Evolutionary conservation across 805 yeast species (phyloP), one percentile per base, ranked within the genome.

Genomic region (Wickerhamomyces mucosus): DNA sequence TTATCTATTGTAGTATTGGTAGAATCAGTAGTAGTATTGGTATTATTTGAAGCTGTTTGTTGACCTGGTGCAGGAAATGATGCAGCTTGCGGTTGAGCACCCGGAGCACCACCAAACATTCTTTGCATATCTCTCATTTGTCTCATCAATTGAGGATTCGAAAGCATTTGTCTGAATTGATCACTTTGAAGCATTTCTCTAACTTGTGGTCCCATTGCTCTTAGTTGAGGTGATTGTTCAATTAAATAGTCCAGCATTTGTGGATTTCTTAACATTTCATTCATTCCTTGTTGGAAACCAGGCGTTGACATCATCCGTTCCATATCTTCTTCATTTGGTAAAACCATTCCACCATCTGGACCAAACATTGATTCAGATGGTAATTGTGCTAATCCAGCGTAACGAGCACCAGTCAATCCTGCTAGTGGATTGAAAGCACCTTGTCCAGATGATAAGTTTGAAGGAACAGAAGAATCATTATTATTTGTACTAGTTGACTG

Each of bases 381-480:
- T 56, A 92, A 65, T 46, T 85, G 88, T 7, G 86, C 71, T 46
- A 75, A 77, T 1, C 98, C 98, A 3, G 97, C 96, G 50, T 86
- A 92, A 33, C 96, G 73, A 2, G 97, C 97, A 30, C 95, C 89
- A 1, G 97, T 89, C 41, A 89, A 65, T 41, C 81, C 96, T 9
- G 95, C 88, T 48, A 92, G 66, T 22, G 95, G 94, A 56, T 92
- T 85, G 56, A 79, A 83, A 0, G 94, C 70, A 10, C 89, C 92
- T 40, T 75, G 79, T 5, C 98, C 98, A 3, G 96, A 72, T 4
- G 95, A 74, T 29, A 89, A 67, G 48, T 78, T 83, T 13, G 76
- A 55, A n/a, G 96, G 96, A 15, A 77, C 75, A 16, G 34, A 30
- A 13, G 43, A 27, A 12, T 56, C 41, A 21, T 48, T 35, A 9